These are phyloP conservation scores for Debaryomycetaceae sp. DNA, from an alignment of 1,139 yeast species.

Conservation along the genomic window DNA sequence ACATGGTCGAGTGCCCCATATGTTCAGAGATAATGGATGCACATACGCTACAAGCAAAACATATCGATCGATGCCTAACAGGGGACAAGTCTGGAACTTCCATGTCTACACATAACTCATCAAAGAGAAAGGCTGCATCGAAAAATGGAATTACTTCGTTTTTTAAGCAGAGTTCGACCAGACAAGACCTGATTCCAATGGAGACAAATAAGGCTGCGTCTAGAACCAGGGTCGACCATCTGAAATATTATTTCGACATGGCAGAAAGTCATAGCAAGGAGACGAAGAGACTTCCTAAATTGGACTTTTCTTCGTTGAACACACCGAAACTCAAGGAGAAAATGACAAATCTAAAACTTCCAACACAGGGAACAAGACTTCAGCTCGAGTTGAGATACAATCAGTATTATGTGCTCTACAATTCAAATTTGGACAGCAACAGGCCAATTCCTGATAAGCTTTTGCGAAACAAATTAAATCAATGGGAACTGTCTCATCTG, in stretches of 20 bases:
- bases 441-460: conserved; percentile 58
- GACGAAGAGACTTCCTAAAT: conserved; percentile 45
- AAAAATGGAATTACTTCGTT: conserved; percentile 30
- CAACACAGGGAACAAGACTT: conserved; percentile 59
- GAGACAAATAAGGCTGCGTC: not conserved
- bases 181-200: not conserved
- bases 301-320: conserved; percentile 59
- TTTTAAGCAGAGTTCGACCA: conserved; percentile 17
- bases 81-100: conserved; percentile 15
- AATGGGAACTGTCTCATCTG: conserved; percentile 65
- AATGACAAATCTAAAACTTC: conserved; percentile 50
- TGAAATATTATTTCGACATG: conserved; percentile 31
- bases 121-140: conserved; percentile 6
- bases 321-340: conserved; percentile 62
- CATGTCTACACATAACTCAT: conserved; percentile 4
- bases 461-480: conserved; percentile 51
- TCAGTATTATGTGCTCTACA: conserved; percentile 77
- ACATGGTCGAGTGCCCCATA: conserved; percentile 63
- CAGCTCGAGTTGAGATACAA: conserved; percentile 70
- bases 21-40: conserved; percentile 59
- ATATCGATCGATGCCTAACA: conserved; percentile 66
- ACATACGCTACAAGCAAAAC: conserved; percentile 56
- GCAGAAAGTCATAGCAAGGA: conserved; percentile 23
- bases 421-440: conserved; percentile 78
- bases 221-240: conserved; percentile 15